These are phyloP conservation scores for Leavenworthia alabamica DNA, from an alignment of 345 rosid genomes.

Conservation along the genomic window DNA sequence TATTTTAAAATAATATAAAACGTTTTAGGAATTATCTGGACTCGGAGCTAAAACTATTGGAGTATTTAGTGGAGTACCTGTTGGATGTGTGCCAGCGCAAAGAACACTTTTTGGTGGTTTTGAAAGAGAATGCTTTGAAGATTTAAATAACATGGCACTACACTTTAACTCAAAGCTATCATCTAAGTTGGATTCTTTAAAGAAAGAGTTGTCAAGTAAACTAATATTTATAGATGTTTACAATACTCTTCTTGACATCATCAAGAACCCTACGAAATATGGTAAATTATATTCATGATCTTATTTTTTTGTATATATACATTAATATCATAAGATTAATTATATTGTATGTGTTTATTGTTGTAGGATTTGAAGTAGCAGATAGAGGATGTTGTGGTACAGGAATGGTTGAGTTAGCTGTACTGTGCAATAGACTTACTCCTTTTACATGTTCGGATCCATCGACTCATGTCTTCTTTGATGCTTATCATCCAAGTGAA, in stretches of 20 bases:
- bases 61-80: slow-evolving; percentile 21
- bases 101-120: slow-evolving; percentile 25
- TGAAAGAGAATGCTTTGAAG: slow-evolving; percentile 15
- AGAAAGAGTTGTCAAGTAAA: background rate
- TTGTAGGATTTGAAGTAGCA: slow-evolving; percentile 29
- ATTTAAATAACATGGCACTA: slow-evolving; percentile 17
- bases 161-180: slow-evolving; percentile 25
- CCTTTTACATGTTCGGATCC: slow-evolving; percentile 29
- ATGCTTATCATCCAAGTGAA: slow-evolving; percentile 24
- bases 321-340: no score
- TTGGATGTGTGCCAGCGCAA: slow-evolving; percentile 22
- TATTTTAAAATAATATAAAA: background rate
- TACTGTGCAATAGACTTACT: slow-evolving; percentile 12
- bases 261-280: background rate
- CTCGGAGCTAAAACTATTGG: slow-evolving; percentile 17
- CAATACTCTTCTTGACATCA: slow-evolving; percentile 18
- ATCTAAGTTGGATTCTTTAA: slow-evolving; percentile 6
- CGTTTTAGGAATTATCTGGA: slow-evolving; percentile 2
- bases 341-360: background rate
- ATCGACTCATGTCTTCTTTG: slow-evolving; percentile 28
- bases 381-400: slow-evolving; percentile 31
- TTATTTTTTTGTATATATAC: no score
- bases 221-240: slow-evolving; percentile 24
- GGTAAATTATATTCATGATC: no score
- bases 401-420: background rate